phyloP scores from a whole-genome alignment of 1,284 basidiomycete genomes.

The Melampsora americana region DNA sequence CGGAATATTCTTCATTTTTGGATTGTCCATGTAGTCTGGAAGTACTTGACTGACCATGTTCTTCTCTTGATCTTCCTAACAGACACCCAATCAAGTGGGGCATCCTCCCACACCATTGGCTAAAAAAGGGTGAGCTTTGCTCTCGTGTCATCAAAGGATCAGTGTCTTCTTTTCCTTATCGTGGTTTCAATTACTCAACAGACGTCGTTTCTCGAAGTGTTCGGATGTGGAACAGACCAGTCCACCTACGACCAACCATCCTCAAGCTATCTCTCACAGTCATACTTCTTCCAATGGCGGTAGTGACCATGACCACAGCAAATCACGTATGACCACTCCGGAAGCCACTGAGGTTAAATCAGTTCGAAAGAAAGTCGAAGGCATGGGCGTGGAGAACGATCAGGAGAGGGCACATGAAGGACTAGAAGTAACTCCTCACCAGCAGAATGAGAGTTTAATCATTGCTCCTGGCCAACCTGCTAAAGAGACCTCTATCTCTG shows the following conservation, averaged over 20 bases:
- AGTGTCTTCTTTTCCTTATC: background rate
- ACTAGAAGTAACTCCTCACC: background rate
- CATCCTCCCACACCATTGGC: background rate
- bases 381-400: conserved; percentile 36
- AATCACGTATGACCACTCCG: background rate
- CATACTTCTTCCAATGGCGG: background rate
- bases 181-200: background rate
- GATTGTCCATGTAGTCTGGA: background rate
- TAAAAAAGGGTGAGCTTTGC: background rate
- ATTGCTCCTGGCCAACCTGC: background rate
- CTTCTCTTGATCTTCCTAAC: background rate
- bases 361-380: conserved; percentile 41
- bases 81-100: background rate
- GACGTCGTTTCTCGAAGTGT: background rate
- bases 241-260: background rate
- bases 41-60: background rate
- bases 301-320: background rate
- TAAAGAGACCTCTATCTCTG: background rate
- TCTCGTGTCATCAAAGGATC: background rate
- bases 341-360: conserved; percentile 40
- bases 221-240: background rate
- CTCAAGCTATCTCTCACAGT: background rate
- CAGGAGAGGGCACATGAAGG: background rate
- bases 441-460: no score
- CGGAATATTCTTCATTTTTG: background rate